Conservation (phyloP, 805 yeast genomes). For the Candida ponderosae region DNA sequence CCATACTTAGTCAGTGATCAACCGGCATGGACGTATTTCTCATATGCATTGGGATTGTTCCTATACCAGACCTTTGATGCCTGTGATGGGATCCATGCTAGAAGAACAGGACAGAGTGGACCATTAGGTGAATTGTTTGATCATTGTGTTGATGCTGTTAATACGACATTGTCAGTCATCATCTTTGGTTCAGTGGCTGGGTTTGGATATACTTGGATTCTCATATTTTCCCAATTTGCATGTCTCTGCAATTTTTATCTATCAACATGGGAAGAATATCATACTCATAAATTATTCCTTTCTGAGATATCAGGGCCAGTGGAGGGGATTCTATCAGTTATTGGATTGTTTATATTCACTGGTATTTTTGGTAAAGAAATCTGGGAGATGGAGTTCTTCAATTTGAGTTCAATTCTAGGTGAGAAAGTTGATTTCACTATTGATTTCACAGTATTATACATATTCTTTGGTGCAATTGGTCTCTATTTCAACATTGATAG, state of each 20-base stretch:
- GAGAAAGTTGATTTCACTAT: constrained; percentile 19
- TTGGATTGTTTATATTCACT: constrained; percentile 47
- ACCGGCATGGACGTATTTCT: constrained; percentile 72
- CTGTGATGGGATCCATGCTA: constrained; percentile 92
- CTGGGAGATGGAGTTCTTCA: constrained; percentile 47
- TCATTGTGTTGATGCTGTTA: constrained; percentile 71
- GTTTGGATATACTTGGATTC: constrained; percentile 58
- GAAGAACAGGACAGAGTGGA: constrained; percentile 91
- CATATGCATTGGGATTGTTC: constrained; percentile 77
- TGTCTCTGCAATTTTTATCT: constrained; percentile 75
- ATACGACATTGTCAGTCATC: constrained; percentile 73
- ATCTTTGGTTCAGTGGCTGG: constrained; percentile 73
- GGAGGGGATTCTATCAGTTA: constrained; percentile 75
- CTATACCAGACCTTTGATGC: constrained; percentile 95
- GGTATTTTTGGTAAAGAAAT: constrained; percentile 62
- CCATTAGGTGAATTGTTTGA: constrained; percentile 94
- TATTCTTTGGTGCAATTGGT: constrained; percentile 44
- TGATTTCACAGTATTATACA: constrained; percentile 34
- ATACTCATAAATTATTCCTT: constrained; percentile 74
- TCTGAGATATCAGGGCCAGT: constrained; percentile 89
- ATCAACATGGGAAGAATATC: constrained; percentile 94
- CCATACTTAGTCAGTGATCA: constrained; percentile 51
- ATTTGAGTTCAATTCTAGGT: constrained; percentile 16
- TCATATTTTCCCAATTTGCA: constrained; percentile 62
- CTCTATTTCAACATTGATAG: constrained; percentile 57